Evolutionary conservation across 495 filamentous ascomycete genomes (phyloP), one percentile per base, ranked within the genome.

Genomic region (Aspergillus bertholletiae): DNA sequence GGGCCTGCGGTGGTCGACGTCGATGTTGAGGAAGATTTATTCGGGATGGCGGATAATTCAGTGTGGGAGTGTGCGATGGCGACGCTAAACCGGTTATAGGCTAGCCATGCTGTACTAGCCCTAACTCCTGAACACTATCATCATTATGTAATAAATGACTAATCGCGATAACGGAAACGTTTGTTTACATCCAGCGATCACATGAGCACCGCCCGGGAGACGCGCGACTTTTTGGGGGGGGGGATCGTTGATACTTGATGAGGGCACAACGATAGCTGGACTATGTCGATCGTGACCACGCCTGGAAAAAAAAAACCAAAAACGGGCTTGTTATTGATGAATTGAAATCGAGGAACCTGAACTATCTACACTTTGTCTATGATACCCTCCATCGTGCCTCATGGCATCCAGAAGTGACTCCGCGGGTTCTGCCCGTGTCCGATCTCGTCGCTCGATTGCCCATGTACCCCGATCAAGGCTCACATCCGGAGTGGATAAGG

Each of bases 371-470:
- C 15, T 28, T 30, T 35, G 54, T 61, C 55, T 60, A 61, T 63
- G 62, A 49, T 45, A 37, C 35, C 45, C 23, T 17, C 8, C 21
- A 22, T 43, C 21, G 34, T 2, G 23, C 30, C 32, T 41, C 20
- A 77, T 78, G 75, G 68, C 72, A 30, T 68, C 71, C 52, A 68
- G 71, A 68, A 49, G 57, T 49, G 71, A 74, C 59, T 64, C 68
- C 41, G 65, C 65, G 62, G 72, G 65, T 51, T 59, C 68, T 18
- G 50, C 66, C 57, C 76, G 79, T 35, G 65, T 62, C 45, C 85
- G 87, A 63, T 78, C 87, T 64, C 85, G 90, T 62, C 90, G 91
- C 67, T 94, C 90, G 8, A 85, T 92, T 53, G 88, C 84, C 23
- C 80, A 86, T 65, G 70, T 83, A 50, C 84, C 82, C 41, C 79